Base-by-base conservation (phyloP, 2,329 filamentous ascomycete species). In the Dothideomycetes sp. region DNA sequence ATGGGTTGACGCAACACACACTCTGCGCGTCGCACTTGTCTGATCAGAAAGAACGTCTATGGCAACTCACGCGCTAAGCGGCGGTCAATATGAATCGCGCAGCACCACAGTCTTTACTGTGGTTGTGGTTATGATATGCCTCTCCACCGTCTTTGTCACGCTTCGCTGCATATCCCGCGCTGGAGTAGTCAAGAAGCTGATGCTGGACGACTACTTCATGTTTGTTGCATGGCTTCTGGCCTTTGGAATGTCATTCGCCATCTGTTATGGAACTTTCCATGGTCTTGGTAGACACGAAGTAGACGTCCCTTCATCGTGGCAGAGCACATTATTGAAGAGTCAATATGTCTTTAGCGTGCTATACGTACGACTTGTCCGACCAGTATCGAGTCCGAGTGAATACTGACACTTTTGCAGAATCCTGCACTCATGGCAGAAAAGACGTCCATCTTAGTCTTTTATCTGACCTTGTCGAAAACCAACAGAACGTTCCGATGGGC, bases 381-480 rank as follows among this genome's bases (percentile, higher is more conserved):
- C 61, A 29, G 15, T 36, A 40, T 45, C 41, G 22, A 31, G 45
- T 33, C 44, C 46, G 17, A 15, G 11, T 15, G 2, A 15, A 4
- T 27, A n/a, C 52, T 88, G 79, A 36, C 17, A 4, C 5, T 7
- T 8, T 27, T 4, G 5, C 12, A 37, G 24, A 93, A 94, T 55
- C 87, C 87, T 10, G 81, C 84, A 3, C 69, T 94, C 41, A 93
- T 94, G 84, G 79, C 82, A 3, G 86, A 85, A 37, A 95, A 95
- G 63, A 87, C 84, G 0, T 93, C 86, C n/a, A 84, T 95, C 51
- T 70, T 95, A 42, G 72, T 91, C 38, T 95, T 95, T 60, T 95
- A 93, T 62, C 70, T 95, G 36, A 80, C 81, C 31, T 70, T 95
- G 35, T 84, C 85, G 18, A 81, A 80, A 51, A 83, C 85, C 43